Percentiles rank a stretch among this genome's conserved stretches.
phyloP scores from a whole-genome alignment of 2,329 filamentous ascomycete genomes.

The Colletotrichum godetiae region DNA sequence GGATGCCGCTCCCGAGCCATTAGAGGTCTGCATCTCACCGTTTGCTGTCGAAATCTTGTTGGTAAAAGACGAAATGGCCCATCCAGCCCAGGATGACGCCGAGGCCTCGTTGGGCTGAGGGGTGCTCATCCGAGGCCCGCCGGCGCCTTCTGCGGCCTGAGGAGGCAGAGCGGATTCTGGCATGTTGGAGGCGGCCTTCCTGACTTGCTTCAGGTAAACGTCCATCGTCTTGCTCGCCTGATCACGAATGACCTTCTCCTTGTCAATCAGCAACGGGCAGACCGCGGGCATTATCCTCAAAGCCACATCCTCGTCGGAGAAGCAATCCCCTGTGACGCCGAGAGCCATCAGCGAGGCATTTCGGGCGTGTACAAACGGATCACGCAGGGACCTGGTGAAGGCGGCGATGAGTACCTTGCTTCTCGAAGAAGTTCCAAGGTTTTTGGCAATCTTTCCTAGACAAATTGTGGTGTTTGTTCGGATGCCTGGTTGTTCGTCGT shows the following conservation, averaged over 20 bases:
- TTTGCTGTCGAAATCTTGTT: conserved; percentile 89
- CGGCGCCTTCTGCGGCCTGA: conserved; percentile 61
- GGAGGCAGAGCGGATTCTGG: conserved; percentile 84
- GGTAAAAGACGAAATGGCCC: conserved; percentile 98
- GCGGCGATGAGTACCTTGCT: conserved; percentile 93
- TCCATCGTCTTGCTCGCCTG: conserved; percentile 93
- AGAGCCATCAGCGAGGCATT: conserved; percentile 91
- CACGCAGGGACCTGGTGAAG: conserved; percentile 87
- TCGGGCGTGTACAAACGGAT: conserved; percentile 94
- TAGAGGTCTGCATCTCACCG: conserved; percentile 82
- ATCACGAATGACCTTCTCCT: conserved; percentile 93
- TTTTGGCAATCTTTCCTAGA: conserved; percentile 93
- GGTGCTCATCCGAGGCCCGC: conserved; percentile 80
- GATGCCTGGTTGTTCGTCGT: conserved; percentile 97
- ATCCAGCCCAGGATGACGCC: conserved; percentile 85
- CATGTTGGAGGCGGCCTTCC: conserved; percentile 81
- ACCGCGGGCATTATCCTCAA: conserved; percentile 84
- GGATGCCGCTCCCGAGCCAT: conserved; percentile 55
- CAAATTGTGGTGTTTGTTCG: conserved; percentile 98
- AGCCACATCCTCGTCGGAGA: conserved; percentile 91
- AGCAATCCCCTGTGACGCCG: conserved; percentile 85
- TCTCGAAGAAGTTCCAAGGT: conserved; percentile 81
- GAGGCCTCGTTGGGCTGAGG: conserved; percentile 72
- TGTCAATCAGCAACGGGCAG: conserved; percentile 88
- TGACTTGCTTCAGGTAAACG: conserved; percentile 83